Base-by-base conservation (phyloP, 331 rosid genomes). In the Malus hybrid region DNA sequence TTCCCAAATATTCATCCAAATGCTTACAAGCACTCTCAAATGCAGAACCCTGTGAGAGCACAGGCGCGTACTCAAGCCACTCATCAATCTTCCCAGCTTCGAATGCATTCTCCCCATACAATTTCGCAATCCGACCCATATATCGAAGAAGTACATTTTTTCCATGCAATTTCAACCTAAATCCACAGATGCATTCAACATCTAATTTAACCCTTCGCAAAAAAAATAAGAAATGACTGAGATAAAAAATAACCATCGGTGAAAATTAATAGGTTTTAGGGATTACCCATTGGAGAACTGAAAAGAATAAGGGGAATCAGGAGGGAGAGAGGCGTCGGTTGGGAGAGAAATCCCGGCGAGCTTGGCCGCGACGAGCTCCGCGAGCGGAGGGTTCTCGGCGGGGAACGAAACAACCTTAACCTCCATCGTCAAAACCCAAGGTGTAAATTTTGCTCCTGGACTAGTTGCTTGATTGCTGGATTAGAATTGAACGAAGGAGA, bases 1-100 rank as follows among this genome's bases (percentile, higher is more conserved):
- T 79, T 83, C 73, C 87, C 87, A 95, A 79, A 81, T 84, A 92
- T 16, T 80, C 87, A 75, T 95, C 96, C 32, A 92, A 80, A 77
- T 85, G 85, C 65, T 83, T 92, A 86, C 97, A 95, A 20, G 88
- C 96, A 72, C 16, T 85, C 86, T 92, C 97, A 81, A 95, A 90
- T 44, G 97, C 86, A 72, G 99, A 83, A 74, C 99, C 97, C 3
- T 82, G 81, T 14, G 86, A 92, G 29, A 95, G 77, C 74, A 76
- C 68, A 48, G 96, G 88, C 73, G 97, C 93, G 69, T 81, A 89
- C 70, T 95, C 99, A 67, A 95, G 80, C 97, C 93, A 89, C 69
- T 89, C 93, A 62, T 85, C 97, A 84, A 92, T 86, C 99, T 89
- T 61, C 81, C 64, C 62, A 77, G 91, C 67, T 61, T 90, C 90